Percentiles rank a stretch among this genome's conserved stretches.
phyloP scores from a whole-genome alignment of 1,284 basidiomycete genomes.

The Pholiota adiposa region DNA sequence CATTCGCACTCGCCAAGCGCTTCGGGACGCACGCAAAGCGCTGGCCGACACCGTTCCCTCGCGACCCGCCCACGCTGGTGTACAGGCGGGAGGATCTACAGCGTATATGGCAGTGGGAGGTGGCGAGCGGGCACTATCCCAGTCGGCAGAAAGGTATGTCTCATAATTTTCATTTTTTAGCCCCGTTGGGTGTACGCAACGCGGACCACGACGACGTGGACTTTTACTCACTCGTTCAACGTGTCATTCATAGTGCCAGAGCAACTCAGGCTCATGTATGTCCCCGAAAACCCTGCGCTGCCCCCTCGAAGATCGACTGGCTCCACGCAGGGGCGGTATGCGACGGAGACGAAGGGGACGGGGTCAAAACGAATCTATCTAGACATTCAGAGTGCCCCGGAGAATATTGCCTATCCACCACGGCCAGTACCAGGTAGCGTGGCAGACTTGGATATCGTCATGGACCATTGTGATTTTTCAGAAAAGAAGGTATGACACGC shows the following conservation, averaged over 20 bases:
- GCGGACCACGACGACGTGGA: neutral
- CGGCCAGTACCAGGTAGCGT: slow-evolving; percentile 82
- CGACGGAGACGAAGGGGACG: slow-evolving; percentile 59
- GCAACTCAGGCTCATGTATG: slow-evolving; percentile 59
- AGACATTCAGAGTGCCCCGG: slow-evolving; percentile 62
- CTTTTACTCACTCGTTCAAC: neutral
- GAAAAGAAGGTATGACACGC: slow-evolving; percentile 66
- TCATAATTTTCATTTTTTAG: neutral
- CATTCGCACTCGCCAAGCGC: slow-evolving; percentile 63
- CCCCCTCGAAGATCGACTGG: slow-evolving; percentile 51
- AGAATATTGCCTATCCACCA: slow-evolving; percentile 76
- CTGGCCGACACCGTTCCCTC: slow-evolving; percentile 72
- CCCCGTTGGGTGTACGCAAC: neutral
- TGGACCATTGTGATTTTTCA: slow-evolving; percentile 89
- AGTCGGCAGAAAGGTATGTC: slow-evolving; percentile 73
- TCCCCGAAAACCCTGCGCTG: slow-evolving; percentile 74
- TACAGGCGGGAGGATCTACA: slow-evolving; percentile 78
- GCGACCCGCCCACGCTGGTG: slow-evolving; percentile 78
- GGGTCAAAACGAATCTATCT: slow-evolving; percentile 81
- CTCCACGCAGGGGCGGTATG: slow-evolving; percentile 44
- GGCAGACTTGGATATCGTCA: slow-evolving; percentile 84
- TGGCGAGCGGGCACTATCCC: slow-evolving; percentile 89
- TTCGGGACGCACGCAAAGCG: slow-evolving; percentile 60
- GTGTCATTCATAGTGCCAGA: slow-evolving; percentile 64
- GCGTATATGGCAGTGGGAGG: slow-evolving; percentile 93